Evolutionary conservation across 2,329 filamentous ascomycete species (phyloP).

Genomic region (Anisogramma anomala): DNA sequence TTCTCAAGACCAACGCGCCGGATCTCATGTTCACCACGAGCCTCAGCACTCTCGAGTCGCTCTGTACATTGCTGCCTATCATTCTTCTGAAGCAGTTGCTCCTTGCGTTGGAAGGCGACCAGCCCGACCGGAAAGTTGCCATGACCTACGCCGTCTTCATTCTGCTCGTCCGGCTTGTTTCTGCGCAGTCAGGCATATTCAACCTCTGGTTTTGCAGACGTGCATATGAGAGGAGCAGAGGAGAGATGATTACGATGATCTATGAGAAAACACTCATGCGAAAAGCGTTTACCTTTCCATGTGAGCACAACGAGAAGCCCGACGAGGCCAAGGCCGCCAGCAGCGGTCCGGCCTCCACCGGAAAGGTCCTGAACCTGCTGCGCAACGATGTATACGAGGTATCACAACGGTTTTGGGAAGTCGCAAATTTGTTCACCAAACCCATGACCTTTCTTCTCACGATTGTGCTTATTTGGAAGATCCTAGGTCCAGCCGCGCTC

Average conservation of each 20-base stretch:
- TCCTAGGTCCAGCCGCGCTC: constrained; percentile 71
- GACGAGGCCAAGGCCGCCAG: constrained; percentile 14
- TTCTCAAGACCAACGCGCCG: constrained; percentile 66
- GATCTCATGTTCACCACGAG: constrained; percentile 59
- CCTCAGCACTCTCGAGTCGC: constrained; percentile 53
- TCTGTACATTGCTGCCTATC: constrained; percentile 45
- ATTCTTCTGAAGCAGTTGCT: constrained; percentile 63
- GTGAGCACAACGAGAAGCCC: constrained; percentile 21
- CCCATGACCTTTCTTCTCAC: constrained; percentile 68
- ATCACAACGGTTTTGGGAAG: constrained; percentile 79
- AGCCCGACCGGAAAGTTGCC: constrained; percentile 40
- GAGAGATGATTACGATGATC: constrained; percentile 76
- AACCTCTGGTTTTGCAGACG: constrained; percentile 74
- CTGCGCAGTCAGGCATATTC: constrained; percentile 55
- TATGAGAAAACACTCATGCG: constrained; percentile 65
- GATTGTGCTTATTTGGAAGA: constrained; percentile 59
- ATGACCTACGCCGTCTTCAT: constrained; percentile 55
- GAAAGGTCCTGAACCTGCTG: constrained; percentile 83
- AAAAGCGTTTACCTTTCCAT: constrained; percentile 40
- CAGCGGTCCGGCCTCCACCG: constrained; percentile 59
- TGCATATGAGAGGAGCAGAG: constrained; percentile 70
- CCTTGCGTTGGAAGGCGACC: constrained; percentile 47
- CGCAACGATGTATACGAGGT: constrained; percentile 73
- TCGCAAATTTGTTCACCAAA: constrained; percentile 61
- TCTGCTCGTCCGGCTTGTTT: constrained; percentile 47